Evolutionary conservation across 2,329 filamentous ascomycete genomes (phyloP).

Genomic region (Catunica adiposa): DNA sequence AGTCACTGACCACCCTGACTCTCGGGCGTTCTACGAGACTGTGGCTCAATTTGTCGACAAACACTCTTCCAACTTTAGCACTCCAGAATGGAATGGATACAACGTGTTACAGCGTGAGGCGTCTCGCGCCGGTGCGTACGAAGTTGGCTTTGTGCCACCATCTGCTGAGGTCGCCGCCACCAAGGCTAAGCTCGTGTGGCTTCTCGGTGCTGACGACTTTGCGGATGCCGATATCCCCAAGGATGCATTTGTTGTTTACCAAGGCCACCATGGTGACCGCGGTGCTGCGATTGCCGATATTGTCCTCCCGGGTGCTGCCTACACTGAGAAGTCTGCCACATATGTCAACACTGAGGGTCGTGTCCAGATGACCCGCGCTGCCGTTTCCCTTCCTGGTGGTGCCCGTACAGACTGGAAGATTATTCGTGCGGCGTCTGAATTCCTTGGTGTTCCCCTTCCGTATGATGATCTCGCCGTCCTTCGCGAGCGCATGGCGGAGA

Average conservation of each 20-base stretch:
- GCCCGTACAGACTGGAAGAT: slow-evolving; percentile 98
- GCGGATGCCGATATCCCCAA: slow-evolving; percentile 74
- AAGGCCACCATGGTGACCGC: slow-evolving; percentile 91
- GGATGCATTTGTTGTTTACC: slow-evolving; percentile 92
- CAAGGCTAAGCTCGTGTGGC: slow-evolving; percentile 88
- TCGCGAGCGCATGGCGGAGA: slow-evolving; percentile 85
- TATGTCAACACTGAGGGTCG: slow-evolving; percentile 97
- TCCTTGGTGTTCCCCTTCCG: slow-evolving; percentile 68
- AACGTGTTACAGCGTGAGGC: slow-evolving; percentile 90
- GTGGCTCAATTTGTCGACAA: slow-evolving; percentile 86
- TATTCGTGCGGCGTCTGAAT: slow-evolving; percentile 80
- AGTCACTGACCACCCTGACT: slow-evolving; percentile 77
- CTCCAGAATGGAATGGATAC: slow-evolving; percentile 89
- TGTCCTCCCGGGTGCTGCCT: slow-evolving; percentile 82
- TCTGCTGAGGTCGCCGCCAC: slow-evolving; percentile 68
- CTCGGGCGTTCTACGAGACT: slow-evolving; percentile 84
- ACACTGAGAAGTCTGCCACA: slow-evolving; percentile 91
- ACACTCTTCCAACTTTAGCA: slow-evolving; percentile 75
- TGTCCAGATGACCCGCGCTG: slow-evolving; percentile 82
- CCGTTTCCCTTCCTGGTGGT: slow-evolving; percentile 75
- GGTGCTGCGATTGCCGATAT: slow-evolving; percentile 89
- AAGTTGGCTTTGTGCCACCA: slow-evolving; percentile 84
- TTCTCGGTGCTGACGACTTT: slow-evolving; percentile 89
- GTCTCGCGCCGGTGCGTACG: slow-evolving; percentile 82
- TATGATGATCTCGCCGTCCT: slow-evolving; percentile 87